phyloP scores from a whole-genome alignment of 176 grass and related monocot species.

The Carex kokanica region DNA sequence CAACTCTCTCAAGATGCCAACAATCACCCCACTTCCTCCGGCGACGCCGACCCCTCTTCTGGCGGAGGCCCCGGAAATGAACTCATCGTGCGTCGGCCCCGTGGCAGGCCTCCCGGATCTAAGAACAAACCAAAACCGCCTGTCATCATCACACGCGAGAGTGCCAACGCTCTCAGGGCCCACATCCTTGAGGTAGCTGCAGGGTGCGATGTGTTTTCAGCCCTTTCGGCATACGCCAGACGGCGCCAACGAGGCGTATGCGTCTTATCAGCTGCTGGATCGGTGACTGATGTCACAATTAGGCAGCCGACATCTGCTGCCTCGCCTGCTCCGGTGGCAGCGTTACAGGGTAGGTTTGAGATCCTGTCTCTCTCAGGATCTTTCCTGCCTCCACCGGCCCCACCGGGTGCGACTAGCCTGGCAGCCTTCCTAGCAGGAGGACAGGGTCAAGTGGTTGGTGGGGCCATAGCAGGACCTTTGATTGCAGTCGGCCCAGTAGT shows the following conservation, averaged over 20 bases:
- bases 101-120: slow-evolving; percentile 76
- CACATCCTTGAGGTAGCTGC: slow-evolving; percentile 89
- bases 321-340: slow-evolving; percentile 39
- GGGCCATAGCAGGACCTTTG: slow-evolving; percentile 68
- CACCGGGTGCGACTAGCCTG: slow-evolving; percentile 88
- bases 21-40: slow-evolving; percentile 19
- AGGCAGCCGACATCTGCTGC: slow-evolving; percentile 59
- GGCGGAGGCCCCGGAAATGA: slow-evolving; percentile 39
- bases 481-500: slow-evolving; percentile 78
- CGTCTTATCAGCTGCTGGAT: slow-evolving; percentile 76
- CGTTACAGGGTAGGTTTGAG: slow-evolving; percentile 84
- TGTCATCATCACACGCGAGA: slow-evolving; percentile 95
- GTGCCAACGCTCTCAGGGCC: slow-evolving; percentile 76
- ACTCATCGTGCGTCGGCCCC: slow-evolving; percentile 49
- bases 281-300: slow-evolving; percentile 76
- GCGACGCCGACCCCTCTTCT: slow-evolving; percentile 31
- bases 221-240: slow-evolving; percentile 69
- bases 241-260: slow-evolving; percentile 89
- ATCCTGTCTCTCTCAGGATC: slow-evolving; percentile 95
- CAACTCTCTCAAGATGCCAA: slow-evolving; percentile 37
- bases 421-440: slow-evolving; percentile 70
- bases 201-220: slow-evolving; percentile 89
- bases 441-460: slow-evolving; percentile 86
- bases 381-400: slow-evolving; percentile 87
- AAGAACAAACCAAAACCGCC: slow-evolving; percentile 99